phyloP scores from a whole-genome alignment of 2,329 filamentous ascomycete species.

The Diaporthe batatas region DNA sequence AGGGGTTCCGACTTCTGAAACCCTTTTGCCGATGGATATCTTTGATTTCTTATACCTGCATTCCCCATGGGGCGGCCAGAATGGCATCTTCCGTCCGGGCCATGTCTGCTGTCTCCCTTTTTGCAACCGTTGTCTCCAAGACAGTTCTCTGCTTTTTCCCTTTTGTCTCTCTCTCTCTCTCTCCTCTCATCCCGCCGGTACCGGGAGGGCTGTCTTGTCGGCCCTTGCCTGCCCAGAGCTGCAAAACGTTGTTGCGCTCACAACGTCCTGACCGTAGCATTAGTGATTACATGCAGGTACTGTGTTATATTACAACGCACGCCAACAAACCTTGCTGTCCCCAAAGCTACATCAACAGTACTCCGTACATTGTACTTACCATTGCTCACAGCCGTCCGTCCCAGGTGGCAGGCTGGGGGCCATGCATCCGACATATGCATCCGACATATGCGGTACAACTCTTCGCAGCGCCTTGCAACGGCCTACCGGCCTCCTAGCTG shows the following conservation, averaged over 20 bases:
- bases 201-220: background rate
- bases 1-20: constrained; percentile 17
- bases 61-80: constrained; percentile 26
- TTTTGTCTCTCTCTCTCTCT: background rate
- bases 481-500: background rate
- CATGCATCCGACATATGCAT: constrained; percentile 14
- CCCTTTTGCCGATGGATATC: constrained; percentile 30
- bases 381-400: constrained; percentile 18
- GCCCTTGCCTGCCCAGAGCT: background rate
- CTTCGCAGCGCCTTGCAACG: constrained; percentile 9
- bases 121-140: constrained; percentile 2
- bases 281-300: constrained; percentile 28
- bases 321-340: constrained; percentile 28
- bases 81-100: constrained; percentile 18
- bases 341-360: background rate
- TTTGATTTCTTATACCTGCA: constrained; percentile 13
- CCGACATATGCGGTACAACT: constrained; percentile 22
- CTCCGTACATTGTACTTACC: no score
- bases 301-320: constrained; percentile 28
- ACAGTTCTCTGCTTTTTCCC: background rate
- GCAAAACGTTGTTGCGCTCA: constrained; percentile 10
- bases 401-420: background rate
- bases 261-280: background rate
- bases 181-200: background rate
- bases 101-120: constrained; percentile 4